Evolutionary conservation across 495 filamentous ascomycete species (phyloP).

Genomic region (Penicillium parvum): DNA sequence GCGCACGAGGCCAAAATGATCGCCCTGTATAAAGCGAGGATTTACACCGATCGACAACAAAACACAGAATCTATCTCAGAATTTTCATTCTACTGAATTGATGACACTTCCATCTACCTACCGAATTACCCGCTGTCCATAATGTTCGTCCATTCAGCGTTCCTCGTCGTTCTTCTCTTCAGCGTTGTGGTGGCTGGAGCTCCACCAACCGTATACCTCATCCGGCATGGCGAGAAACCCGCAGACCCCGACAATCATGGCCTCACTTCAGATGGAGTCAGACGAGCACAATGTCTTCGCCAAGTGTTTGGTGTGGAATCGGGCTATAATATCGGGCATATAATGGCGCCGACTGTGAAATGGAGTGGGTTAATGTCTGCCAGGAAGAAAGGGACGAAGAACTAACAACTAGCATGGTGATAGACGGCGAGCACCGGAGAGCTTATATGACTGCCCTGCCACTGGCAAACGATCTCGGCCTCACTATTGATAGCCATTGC

Average conservation of each 20-base stretch:
- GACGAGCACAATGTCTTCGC: slow-evolving; percentile 45
- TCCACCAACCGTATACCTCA: slow-evolving; percentile 43
- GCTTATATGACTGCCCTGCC: slow-evolving; percentile 46
- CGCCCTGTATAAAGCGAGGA: slow-evolving; percentile 1
- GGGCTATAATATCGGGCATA: slow-evolving; percentile 42
- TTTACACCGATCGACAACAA: not conserved
- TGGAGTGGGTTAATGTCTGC: slow-evolving; percentile 13
- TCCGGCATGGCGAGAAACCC: slow-evolving; percentile 53
- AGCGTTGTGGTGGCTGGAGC: not conserved
- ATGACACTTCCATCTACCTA: no score
- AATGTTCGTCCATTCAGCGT: slow-evolving; percentile 2
- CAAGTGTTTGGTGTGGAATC: slow-evolving; percentile 39
- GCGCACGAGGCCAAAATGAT: no score
- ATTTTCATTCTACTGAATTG: not conserved
- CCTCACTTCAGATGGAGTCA: slow-evolving; percentile 35
- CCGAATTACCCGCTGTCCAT: no score
- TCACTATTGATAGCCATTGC: slow-evolving; percentile 41
- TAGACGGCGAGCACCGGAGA: slow-evolving; percentile 43
- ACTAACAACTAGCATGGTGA: slow-evolving; percentile 9
- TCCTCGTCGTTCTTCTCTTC: not conserved
- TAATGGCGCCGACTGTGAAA: slow-evolving; percentile 41
- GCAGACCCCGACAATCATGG: slow-evolving; percentile 31
- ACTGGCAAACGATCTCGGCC: slow-evolving; percentile 43
- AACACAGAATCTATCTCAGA: no score
- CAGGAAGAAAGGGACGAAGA: not conserved